A percentile compares a stretch with the other conserved stretches of the same genome.
Conservation (phyloP, 345 rosid genomes). For the Bretschneidera sinensis region DNA sequence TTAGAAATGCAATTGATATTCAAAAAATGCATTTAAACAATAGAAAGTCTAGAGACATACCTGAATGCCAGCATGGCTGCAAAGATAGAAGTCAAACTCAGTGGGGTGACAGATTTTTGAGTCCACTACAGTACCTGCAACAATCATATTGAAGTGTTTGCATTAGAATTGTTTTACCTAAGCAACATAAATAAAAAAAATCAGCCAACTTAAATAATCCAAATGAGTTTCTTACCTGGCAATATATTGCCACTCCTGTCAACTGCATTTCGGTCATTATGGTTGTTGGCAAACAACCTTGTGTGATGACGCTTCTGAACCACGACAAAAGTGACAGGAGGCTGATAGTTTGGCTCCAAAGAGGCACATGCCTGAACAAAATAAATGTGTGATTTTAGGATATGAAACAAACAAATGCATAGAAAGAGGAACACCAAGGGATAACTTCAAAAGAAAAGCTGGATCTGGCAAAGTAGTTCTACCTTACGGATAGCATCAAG, state of each 20-base stretch:
- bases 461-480: not conserved
- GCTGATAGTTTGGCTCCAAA: slow-evolving; percentile 96
- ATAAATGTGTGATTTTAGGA: not conserved
- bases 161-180: not conserved
- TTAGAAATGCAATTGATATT: not conserved
- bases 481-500: slow-evolving; percentile 99
- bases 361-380: slow-evolving; percentile 83
- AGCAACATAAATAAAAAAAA: not conserved
- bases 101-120: slow-evolving; percentile 98
- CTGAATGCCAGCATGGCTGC: slow-evolving; percentile 99
- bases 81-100: slow-evolving; percentile 91
- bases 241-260: slow-evolving; percentile 92
- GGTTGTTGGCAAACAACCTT: slow-evolving; percentile 86
- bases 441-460: not conserved
- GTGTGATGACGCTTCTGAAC: slow-evolving; percentile 99
- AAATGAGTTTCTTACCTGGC: slow-evolving; percentile 49
- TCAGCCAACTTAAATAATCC: not conserved
- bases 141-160: not conserved
- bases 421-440: not conserved
- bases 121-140: slow-evolving; percentile 90
- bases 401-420: not conserved
- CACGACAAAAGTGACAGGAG: slow-evolving; percentile 96
- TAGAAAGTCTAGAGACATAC: slow-evolving; percentile 21
- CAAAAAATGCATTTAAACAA: slow-evolving; percentile 6
- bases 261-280: slow-evolving; percentile 59